Base-by-base conservation (phyloP, 2,329 filamentous ascomycete genomes). In the Pseudocercospora eumusae region DNA sequence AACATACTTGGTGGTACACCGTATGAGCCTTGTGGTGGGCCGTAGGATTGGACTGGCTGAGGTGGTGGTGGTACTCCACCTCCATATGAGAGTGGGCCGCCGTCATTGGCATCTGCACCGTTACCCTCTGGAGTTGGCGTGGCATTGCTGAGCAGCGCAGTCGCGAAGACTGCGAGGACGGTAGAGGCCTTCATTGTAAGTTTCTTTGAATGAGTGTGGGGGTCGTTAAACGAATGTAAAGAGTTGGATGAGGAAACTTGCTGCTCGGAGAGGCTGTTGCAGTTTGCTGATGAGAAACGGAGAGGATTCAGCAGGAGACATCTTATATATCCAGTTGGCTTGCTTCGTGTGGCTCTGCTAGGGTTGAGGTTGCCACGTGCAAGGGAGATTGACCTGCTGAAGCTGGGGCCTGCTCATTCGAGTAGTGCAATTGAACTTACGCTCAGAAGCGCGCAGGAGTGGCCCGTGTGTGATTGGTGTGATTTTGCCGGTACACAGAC, bases 231-330 rank as follows among this genome's bases (percentile, higher is more conserved):
- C 53, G 61, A 63, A 60, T 60, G 61, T 63, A 63, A 63, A 60
- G 40, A 60, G 61, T 63, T 57, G 61, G 61, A 55, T 57, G 45
- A 63, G 61, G 56, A 59, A 61, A 63, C 61, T 53, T 50, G 57
- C 57, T 56, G 53, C 44, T 56, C 40, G 23, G 52, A 63, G 56
- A 63, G 57, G 54, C 54, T 49, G 44, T 54, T 58, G 45, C 61
- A 60, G 61, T 63, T 63, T 57, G 47, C 57, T 63, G 61, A 57
- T 57, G 61, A 56, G 50, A 56, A 31, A 45, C 55, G 10, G 20
- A 21, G 2, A 21, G 18, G 6, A 10, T 9, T 15, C 33, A 36
- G 15, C 57, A 57, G 57, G 45, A 42, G 23, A 63, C 45, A 31
- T 25, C 28, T 63, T 63, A 63, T 63, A 63, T 63, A 63, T 23